phyloP scores from a whole-genome alignment of 1,284 basidiomycete species.

The Pseudozyma sp. region DNA sequence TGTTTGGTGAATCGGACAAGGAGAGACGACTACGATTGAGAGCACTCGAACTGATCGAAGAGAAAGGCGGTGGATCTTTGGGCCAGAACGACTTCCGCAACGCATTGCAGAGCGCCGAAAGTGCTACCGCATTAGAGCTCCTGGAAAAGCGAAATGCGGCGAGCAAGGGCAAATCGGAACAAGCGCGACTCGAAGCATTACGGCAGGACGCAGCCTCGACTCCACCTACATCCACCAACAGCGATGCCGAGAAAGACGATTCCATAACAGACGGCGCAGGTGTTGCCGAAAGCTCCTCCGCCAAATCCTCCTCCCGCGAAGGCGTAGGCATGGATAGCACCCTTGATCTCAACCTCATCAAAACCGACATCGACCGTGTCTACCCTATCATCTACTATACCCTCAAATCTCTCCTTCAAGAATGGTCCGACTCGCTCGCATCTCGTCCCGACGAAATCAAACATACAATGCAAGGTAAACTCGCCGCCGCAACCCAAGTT shows the following conservation, averaged over 20 bases:
- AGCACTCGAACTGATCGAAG: conserved; percentile 87
- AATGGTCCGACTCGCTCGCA: conserved; percentile 95
- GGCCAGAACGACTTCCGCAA: conserved; percentile 85
- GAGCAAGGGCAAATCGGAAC: conserved; percentile 47
- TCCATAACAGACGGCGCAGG: not conserved
- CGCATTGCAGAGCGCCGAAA: conserved; percentile 85
- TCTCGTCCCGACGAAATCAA: conserved; percentile 83
- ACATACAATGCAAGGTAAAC: conserved; percentile 87
- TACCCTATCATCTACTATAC: conserved; percentile 98
- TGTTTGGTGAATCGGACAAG: conserved; percentile 95
- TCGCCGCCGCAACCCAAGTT: conserved; percentile 92
- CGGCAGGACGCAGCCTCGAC: conserved; percentile 8
- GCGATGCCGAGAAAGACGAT: not conserved
- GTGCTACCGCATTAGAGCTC: conserved; percentile 74
- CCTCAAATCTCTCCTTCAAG: conserved; percentile 86
- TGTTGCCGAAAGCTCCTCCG: not conserved
- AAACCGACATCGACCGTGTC: conserved; percentile 92
- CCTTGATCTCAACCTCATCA: conserved; percentile 77
- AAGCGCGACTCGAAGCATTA: conserved; percentile 21
- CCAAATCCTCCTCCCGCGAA: conserved; percentile 27
- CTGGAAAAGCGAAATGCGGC: conserved; percentile 72
- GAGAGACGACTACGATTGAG: conserved; percentile 88
- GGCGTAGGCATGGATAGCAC: conserved; percentile 65
- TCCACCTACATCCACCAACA: not conserved
- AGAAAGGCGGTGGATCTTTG: conserved; percentile 42